Conservation (phyloP, 140 eudicot genomes). For the Oenanthe javanica region DNA sequence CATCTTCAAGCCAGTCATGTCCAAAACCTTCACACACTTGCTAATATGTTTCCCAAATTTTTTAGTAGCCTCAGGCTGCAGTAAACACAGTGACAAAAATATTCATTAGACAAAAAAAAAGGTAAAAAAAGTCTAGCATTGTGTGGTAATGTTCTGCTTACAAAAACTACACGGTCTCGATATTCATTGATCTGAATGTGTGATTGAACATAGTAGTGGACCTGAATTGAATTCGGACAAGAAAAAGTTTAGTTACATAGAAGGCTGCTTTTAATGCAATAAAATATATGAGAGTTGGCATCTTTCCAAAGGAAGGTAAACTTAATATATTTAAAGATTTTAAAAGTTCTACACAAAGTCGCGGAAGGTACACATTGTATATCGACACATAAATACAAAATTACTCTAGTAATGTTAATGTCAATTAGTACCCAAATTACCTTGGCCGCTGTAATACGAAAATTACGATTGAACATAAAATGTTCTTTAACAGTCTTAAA, state of each 20-base stretch:
- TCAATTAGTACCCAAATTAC: not conserved
- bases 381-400: not conserved
- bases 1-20: slow-evolving; percentile 93
- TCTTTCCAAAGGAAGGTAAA: not conserved
- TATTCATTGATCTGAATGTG: slow-evolving; percentile 97
- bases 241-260: not conserved
- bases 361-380: not conserved
- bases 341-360: not conserved
- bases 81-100: not conserved
- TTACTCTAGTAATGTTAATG: not conserved
- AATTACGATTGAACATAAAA: not conserved
- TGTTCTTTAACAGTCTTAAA: not conserved
- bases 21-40: slow-evolving; percentile 81
- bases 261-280: not conserved
- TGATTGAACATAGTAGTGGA: slow-evolving; percentile 86
- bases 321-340: not conserved
- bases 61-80: slow-evolving; percentile 78
- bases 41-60: slow-evolving; percentile 57
- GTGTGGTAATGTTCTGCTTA: slow-evolving; percentile 17
- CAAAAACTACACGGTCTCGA: slow-evolving; percentile 88
- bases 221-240: slow-evolving; percentile 26
- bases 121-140: slow-evolving; percentile 7
- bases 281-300: not conserved
- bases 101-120: not conserved
- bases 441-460: not conserved